phyloP scores from a whole-genome alignment of 1,284 basidiomycete species.

The Ustilago bromivora region DNA sequence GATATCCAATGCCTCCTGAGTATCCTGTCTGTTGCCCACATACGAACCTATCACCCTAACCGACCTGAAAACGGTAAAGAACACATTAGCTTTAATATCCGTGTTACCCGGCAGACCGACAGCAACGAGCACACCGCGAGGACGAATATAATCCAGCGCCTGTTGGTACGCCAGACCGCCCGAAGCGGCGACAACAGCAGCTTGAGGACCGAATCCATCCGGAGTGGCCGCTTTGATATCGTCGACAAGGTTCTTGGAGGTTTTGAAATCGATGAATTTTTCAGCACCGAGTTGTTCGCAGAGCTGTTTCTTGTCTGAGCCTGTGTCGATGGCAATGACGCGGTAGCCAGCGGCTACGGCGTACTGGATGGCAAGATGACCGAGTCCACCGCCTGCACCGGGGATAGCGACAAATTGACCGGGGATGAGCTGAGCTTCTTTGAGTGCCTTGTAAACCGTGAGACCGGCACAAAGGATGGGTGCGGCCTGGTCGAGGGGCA shows the following conservation, averaged over 20 bases:
- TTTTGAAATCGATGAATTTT: conserved; percentile 83
- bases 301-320: conserved; percentile 80
- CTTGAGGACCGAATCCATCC: conserved; percentile 81
- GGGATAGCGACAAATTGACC: conserved; percentile 85
- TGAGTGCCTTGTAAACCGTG: conserved; percentile 86
- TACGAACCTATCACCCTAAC: conserved; percentile 81
- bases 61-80: conserved; percentile 74
- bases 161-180: conserved; percentile 76
- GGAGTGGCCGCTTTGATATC: conserved; percentile 76
- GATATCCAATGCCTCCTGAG: conserved; percentile 75
- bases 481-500: conserved; percentile 79
- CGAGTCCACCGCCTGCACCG: conserved; percentile 79
- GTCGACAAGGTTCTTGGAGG: conserved; percentile 73
- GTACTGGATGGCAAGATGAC: conserved; percentile 59
- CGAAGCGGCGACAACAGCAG: conserved; percentile 70
- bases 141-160: conserved; percentile 75
- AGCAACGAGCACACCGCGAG: conserved; percentile 78
- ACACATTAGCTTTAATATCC: conserved; percentile 77
- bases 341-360: conserved; percentile 72
- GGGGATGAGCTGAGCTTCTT: conserved; percentile 76
- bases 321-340: conserved; percentile 84
- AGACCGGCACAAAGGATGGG: conserved; percentile 83
- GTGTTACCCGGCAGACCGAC: conserved; percentile 79
- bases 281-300: conserved; percentile 80
- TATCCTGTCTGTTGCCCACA: conserved; percentile 74